Evolutionary conservation across 768 basidiomycete genomes (phyloP), one percentile per base, ranked within the genome.

Genomic region (Naganishia kalamii): DNA sequence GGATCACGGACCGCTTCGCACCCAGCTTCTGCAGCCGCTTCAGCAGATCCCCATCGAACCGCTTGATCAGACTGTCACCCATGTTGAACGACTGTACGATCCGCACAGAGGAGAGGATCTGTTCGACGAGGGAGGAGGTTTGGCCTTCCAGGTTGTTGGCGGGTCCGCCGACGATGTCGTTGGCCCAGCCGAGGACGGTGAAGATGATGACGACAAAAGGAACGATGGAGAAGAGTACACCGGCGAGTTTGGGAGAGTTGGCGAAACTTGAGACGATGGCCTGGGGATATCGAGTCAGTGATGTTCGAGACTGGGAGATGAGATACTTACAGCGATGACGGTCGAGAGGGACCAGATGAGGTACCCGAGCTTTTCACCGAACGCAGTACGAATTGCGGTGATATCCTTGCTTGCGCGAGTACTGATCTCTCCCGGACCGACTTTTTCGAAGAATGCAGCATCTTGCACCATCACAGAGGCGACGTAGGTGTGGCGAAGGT

Each of bases 401-500:
- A 75, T 77, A 65, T 79, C 78, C 21, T 74, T 77, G 57, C 79
- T 75, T 67, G 96, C 94, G 44, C 92, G 86, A 12, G 92, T 94
- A 0, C 92, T 88, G 27, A 97, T 87, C 75, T 96, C 93, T 66
- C 93, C 93, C 3, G 93, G 88, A 40, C 93, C 92, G 62, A 94
- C 84, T n/a, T 86, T 84, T 75, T 97, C 93, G 72, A 94, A 96
- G 79, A 84, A 96, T 13, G 87, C 86, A 67, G 69, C 70, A 54
- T 72, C 71, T 48, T 72, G 71, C 4, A 69, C 65, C 29, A 74
- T 47, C 8, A 72, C 59, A 0, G 71, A 65, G 8, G 69, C 62
- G 40, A 74, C 70, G 62, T 74, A 74, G 21, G 67, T 41, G 30
- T 72, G 67, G 7, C 70, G 67, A 1, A 71, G 64, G 6, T 57